A percentile compares a stretch with the other conserved stretches of the same genome.
Conservation (phyloP, 306 rosid species). For the Gastrolobium bilobum region DNA sequence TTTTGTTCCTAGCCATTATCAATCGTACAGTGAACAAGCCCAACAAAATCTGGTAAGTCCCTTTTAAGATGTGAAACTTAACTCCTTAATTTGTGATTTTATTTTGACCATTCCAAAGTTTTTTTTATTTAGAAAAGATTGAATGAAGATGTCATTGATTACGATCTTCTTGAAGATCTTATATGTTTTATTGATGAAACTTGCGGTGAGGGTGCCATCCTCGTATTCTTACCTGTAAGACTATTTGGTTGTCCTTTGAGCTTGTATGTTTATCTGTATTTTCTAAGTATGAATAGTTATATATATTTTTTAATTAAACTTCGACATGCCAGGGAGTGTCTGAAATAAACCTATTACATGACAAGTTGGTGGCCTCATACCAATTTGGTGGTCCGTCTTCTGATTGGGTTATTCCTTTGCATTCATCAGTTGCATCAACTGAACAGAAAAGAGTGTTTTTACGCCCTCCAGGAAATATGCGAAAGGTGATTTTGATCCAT, state of each 20-base stretch:
- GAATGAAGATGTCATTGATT: slow-evolving; percentile 93
- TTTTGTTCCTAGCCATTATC: slow-evolving; percentile 69
- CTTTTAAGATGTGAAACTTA: slow-evolving; percentile 43
- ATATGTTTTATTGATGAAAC: slow-evolving; percentile 83
- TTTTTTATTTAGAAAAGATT: slow-evolving; percentile 71
- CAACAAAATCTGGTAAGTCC: slow-evolving; percentile 76
- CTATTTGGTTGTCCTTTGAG: slow-evolving; percentile 44
- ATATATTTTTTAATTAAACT: slow-evolving; percentile 33
- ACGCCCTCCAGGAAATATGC: slow-evolving; percentile 79
- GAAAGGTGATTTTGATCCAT: slow-evolving; percentile 69
- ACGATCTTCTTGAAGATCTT: slow-evolving; percentile 92
- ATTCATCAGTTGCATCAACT: slow-evolving; percentile 79
- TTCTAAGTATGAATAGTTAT: slow-evolving; percentile 21
- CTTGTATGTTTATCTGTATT: slow-evolving; percentile 14
- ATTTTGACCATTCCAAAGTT: slow-evolving; percentile 39
- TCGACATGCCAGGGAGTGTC: slow-evolving; percentile 71
- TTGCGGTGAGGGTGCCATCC: slow-evolving; percentile 83
- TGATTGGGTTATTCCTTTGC: slow-evolving; percentile 94
- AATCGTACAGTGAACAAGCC: slow-evolving; percentile 78
- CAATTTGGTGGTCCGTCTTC: slow-evolving; percentile 91
- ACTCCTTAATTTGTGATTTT: slow-evolving; percentile 23
- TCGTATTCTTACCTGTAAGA: slow-evolving; percentile 94
- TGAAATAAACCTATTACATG: slow-evolving; percentile 78
- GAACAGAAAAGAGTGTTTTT: slow-evolving; percentile 89
- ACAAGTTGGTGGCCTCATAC: slow-evolving; percentile 81